Conservation (phyloP, 2,329 filamentous ascomycete species). For the Exutisphaerella laricina region DNA sequence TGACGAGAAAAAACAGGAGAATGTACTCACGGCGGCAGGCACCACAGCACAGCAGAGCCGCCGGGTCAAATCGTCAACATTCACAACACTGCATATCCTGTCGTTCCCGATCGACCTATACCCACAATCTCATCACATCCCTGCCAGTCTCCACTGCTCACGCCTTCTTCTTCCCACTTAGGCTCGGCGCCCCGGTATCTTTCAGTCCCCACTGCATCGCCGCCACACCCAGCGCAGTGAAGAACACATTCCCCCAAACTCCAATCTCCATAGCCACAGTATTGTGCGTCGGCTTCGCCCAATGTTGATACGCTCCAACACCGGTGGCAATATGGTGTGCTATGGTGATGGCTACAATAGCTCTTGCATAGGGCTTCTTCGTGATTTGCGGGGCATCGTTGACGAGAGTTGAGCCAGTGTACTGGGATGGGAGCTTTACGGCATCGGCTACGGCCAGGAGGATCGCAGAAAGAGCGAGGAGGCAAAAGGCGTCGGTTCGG, state of each 20-base stretch:
- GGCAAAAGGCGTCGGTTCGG: slow-evolving; percentile 34
- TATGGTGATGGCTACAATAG: slow-evolving; percentile 30
- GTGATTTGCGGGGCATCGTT: slow-evolving; percentile 9
- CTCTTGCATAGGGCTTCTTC: slow-evolving; percentile 32
- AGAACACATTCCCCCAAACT: slow-evolving; percentile 30
- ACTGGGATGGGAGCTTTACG: slow-evolving; percentile 23
- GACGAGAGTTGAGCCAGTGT: slow-evolving; percentile 21
- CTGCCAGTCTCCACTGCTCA: no score
- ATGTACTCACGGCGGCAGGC: no score
- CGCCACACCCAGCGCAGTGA: slow-evolving; percentile 27
- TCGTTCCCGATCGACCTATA: no score
- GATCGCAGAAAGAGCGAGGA: slow-evolving; percentile 29
- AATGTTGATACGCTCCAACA: slow-evolving; percentile 32
- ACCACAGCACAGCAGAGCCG: no score
- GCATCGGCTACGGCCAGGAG: slow-evolving; percentile 31
- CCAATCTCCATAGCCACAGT: slow-evolving; percentile 34
- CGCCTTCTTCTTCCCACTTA: slow-evolving; percentile 18
- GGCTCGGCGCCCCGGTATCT: slow-evolving; percentile 14
- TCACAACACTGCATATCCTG: no score
- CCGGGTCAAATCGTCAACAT: no score
- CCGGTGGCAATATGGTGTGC: slow-evolving; percentile 35
- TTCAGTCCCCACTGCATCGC: slow-evolving; percentile 27
- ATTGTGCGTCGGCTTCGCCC: slow-evolving; percentile 28
- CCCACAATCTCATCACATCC: no score
- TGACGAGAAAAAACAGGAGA: no score